Percentiles rank a stretch among this genome's conserved stretches.
Evolutionary conservation across 805 yeast species (phyloP).

Genomic region (Wickerhamomyces silvicola): DNA sequence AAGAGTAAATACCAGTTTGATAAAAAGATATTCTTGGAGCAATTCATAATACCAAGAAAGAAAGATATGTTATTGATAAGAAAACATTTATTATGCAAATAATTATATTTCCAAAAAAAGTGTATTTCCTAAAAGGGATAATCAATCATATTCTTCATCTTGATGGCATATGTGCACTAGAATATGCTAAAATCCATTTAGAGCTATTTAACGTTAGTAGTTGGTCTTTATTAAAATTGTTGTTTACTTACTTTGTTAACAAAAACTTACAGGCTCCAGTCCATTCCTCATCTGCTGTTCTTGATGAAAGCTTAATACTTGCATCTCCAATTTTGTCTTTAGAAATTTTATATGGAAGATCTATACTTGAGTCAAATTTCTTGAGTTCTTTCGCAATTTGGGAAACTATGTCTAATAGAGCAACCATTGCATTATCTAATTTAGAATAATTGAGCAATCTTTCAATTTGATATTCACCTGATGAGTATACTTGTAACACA

Average conservation of each 20-base stretch:
- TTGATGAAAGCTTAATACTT: slow-evolving; percentile 62
- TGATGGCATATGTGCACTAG: slow-evolving; percentile 34
- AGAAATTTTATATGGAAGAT: slow-evolving; percentile 68
- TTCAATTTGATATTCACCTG: slow-evolving; percentile 70
- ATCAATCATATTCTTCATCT: slow-evolving; percentile 4
- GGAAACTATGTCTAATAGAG: slow-evolving; percentile 55
- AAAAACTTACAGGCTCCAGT: slow-evolving; percentile 81
- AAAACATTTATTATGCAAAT: no score
- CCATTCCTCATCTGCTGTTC: slow-evolving; percentile 71
- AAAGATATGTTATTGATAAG: no score
- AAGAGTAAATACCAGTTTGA: no score
- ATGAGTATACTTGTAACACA: slow-evolving; percentile 44
- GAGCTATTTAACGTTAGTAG: slow-evolving; percentile 20
- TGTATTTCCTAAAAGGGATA: not conserved
- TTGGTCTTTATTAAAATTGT: not conserved
- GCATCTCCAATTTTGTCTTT: slow-evolving; percentile 72
- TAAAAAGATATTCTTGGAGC: no score
- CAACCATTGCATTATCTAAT: slow-evolving; percentile 77
- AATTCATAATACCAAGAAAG: not conserved
- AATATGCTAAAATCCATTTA: slow-evolving; percentile 80
- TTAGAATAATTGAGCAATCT: slow-evolving; percentile 66
- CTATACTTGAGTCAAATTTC: slow-evolving; percentile 45
- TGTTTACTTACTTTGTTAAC: slow-evolving; percentile 43
- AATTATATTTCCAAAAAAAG: not conserved
- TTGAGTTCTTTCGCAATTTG: slow-evolving; percentile 27